Conservation (phyloP, 768 basidiomycete genomes). For the Lactifluus echinatus region DNA sequence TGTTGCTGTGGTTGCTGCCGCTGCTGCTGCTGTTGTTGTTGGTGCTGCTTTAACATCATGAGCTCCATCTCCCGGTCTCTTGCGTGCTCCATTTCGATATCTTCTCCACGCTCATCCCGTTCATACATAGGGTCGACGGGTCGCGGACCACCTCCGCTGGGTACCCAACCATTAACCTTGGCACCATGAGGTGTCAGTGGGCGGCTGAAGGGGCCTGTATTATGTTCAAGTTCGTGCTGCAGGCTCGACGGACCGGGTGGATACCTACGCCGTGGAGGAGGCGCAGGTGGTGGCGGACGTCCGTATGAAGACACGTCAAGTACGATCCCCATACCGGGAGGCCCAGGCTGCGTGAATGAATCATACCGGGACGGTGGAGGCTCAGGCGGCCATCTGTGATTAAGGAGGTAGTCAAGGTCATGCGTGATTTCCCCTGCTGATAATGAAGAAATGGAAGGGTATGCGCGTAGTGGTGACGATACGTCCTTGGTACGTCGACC, state of each 20-base stretch:
- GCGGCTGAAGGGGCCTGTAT: slow-evolving; percentile 16
- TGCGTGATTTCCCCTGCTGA: slow-evolving; percentile 25
- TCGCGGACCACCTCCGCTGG: neutral
- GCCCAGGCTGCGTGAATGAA: neutral
- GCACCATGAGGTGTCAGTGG: slow-evolving; percentile 11
- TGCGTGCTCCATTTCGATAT: slow-evolving; percentile 21
- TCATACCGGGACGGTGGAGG: slow-evolving; percentile 10
- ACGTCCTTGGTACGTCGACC: slow-evolving; percentile 17
- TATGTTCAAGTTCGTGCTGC: slow-evolving; percentile 15
- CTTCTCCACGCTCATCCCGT: slow-evolving; percentile 17
- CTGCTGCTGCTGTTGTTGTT: slow-evolving; percentile 19
- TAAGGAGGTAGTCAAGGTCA: slow-evolving; percentile 28
- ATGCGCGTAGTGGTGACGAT: slow-evolving; percentile 18
- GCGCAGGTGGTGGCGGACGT: slow-evolving; percentile 3
- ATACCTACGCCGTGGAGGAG: slow-evolving; percentile 11
- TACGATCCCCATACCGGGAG: slow-evolving; percentile 10
- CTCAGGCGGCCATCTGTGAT: slow-evolving; percentile 22
- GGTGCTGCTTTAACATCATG: slow-evolving; percentile 21
- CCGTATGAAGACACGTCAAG: slow-evolving; percentile 14
- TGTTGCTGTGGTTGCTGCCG: slow-evolving; percentile 21
- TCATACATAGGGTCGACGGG: slow-evolving; percentile 6
- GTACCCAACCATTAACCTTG: slow-evolving; percentile 17
- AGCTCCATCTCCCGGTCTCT: slow-evolving; percentile 23
- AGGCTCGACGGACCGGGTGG: slow-evolving; percentile 17
- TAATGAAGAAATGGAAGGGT: slow-evolving; percentile 27